Base-by-base conservation (phyloP, 1,284 basidiomycete genomes). In the Sanguinoderma infundibulare region DNA sequence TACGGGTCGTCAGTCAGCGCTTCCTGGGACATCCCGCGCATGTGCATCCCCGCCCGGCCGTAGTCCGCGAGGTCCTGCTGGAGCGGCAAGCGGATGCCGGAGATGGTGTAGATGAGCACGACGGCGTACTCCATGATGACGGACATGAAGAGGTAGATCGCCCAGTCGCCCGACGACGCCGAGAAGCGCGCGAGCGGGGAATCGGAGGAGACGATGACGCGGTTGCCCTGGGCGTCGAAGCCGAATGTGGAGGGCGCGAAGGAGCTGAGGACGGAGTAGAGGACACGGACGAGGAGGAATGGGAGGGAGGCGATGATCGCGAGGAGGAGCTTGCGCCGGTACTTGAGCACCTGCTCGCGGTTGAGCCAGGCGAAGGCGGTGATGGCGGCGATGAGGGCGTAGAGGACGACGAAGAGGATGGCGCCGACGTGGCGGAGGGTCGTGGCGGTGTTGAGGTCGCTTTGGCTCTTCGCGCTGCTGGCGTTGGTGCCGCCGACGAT, bases 71-170 rank as follows among this genome's bases (percentile, higher is more conserved):
- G 14, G 15, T 80, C 79, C 63, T 74, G 64, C 40, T 76, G 63
- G 60, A 80, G 61, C 47, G 63, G 74, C 14, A 76, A 53, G 12
- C 65, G 12, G n/a, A 69, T 66, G 14, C 78, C 79, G 0, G 81
- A 80, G 55, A 82, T 64, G 15, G 81, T 70, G 70, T 85, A 89
- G 54, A 86, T 75, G 40, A 77, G 58, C 54, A 79, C 78, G 20
- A 80, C 77, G 17, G 78, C 69, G 64, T 78, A 85, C 71, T 90
- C 87, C 80, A 83, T 83, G 50, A 87, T 61, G 40, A 87, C 75
- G 10, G 81, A 81, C 77, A 89, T 81, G 52, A 81, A 70, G 38
- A 88, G 77, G 69, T 81, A 89, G 60, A 82, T 67, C 50, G 81
- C 72, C 83, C 83, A 88, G 59, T 80, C 73, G 34, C 86, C 86